Base-by-base conservation (phyloP, 805 yeast genomes). In the Blastobotrys attinorum region DNA sequence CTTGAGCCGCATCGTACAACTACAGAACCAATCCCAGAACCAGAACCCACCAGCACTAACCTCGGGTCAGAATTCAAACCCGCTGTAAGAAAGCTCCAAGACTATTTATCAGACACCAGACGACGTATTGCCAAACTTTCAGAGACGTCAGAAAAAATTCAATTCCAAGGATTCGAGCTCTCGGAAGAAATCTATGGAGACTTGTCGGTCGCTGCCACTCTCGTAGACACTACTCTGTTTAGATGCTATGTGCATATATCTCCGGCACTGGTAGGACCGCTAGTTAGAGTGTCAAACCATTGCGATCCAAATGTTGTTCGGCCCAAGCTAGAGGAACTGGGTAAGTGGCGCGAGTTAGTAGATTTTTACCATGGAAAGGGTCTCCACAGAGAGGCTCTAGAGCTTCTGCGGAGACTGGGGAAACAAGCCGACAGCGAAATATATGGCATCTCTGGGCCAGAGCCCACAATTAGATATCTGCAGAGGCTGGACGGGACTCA, bases 211-310 rank as follows among this genome's bases (percentile, higher is more conserved):
- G 56, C 64, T 6, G 72, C 75, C 0, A 56, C 55, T 3, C 47
- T 73, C 1, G 74, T 92, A 2, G 98, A 90, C 56, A 83, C 95
- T 0, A 71, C 86, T 1, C 67, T 92, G 16, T 86, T 90, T 54
- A 69, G 76, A 41, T 76, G 92, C 47, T 90, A 92, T 57, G 67
- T 78, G 46, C 58, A 77, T n/a, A 75, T 76, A 23, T 76, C 77
- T 43, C 83, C 85, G 0, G 73, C 81, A 48, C 69, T 90, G 58
- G 73, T 90, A 11, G 95, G 90, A 0, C 92, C 97, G 0, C 73
- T 90, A 17, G 69, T 90, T 3, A 69, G 97, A 39, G 71, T 87
- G 1, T 74, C 76, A 22, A 92, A 89, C 59, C 67, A 70, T 51
- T 87, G 97, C 64, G 80, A 81, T 53, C 71, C 81, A 3, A 65